Conservation (phyloP, 257 asterid genomes). For the Coffea canephora region DNA sequence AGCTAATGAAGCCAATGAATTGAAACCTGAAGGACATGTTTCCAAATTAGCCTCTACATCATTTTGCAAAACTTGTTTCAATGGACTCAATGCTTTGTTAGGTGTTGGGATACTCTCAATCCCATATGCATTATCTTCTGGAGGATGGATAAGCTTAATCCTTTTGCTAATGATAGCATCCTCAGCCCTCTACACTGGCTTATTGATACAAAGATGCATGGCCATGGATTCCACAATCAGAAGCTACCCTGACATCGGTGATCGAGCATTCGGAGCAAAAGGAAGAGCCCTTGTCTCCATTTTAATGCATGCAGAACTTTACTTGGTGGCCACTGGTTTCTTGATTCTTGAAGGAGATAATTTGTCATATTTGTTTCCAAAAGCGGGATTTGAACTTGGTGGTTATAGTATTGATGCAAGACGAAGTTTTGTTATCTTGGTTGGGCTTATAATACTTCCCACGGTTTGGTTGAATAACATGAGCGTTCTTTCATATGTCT, state of each 20-base stretch:
- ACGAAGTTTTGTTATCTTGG: constrained; percentile 41
- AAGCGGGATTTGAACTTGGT: constrained; percentile 22
- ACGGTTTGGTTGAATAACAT: constrained; percentile 61
- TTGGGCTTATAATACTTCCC: constrained; percentile 59
- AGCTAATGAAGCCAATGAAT: not conserved
- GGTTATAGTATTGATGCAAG: constrained; percentile 47
- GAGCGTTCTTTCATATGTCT: constrained; percentile 67
- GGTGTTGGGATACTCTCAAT: constrained; percentile 80
- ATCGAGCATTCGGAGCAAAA: constrained; percentile 59
- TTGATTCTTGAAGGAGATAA: constrained; percentile 81
- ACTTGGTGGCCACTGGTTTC: constrained; percentile 77
- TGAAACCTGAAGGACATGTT: not conserved
- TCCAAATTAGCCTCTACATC: constrained; percentile 33
- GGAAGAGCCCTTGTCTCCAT: constrained; percentile 56
- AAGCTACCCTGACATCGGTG: constrained; percentile 73
- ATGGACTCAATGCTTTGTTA: constrained; percentile 73
- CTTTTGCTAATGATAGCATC: constrained; percentile 57
- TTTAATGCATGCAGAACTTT: constrained; percentile 60
- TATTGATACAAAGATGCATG: constrained; percentile 70
- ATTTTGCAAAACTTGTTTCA: constrained; percentile 83
- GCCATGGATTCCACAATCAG: constrained; percentile 55
- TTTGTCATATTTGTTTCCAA: constrained; percentile 46
- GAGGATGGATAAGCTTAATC: constrained; percentile 77
- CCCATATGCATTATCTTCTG: constrained; percentile 73
- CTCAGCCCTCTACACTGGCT: constrained; percentile 59